Evolutionary conservation across 2,329 filamentous ascomycete genomes (phyloP), one percentile per base, ranked within the genome.

Genomic region (Hypoxylon sp.): DNA sequence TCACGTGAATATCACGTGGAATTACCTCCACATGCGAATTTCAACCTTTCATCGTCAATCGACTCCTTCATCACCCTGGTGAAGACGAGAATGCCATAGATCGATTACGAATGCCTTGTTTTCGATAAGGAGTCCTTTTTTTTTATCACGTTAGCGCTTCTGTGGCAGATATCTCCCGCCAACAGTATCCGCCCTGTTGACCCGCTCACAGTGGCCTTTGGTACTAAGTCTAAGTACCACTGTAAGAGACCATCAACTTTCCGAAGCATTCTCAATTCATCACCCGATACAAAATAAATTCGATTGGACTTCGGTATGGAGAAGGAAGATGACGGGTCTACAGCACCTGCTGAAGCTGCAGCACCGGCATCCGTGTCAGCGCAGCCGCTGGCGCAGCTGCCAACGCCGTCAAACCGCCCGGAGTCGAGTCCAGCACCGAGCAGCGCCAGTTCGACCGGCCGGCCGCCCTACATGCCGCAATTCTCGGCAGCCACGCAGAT

Each of bases 401-500:
- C 35, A 10, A 40, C 18, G 17, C 35, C 35, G 35, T 2, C 35
- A 21, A 41, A 24, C 35, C 47, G 53, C 31, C 52, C 21, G 26
- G 56, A 58, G 15, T 41, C 68, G 13, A 69, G 62, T 42, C 67
- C 58, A 8, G 58, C 59, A 2, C 65, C 66, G 13, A 72, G 69
- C 31, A 58, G 60, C 13, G 24, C 68, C 56, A 67, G 63, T 38
- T 67, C 69, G 2, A 31, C 66, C 35, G 41, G 71, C 69, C 59
- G 65, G 55, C 51, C 72, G 67, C 59, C 64, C 69, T 66, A 75
- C 71, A 54, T 71, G 10, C 70, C 70, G 1, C 71, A 73, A 35
- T 73, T 73, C 60, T 70, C 73, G 0, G 71, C 74, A 7, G 69
- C 74, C 1, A 78, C 76, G 0, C 72, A 77, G 60, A 72, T 78